phyloP scores from a whole-genome alignment of 345 rosid species.

The Sisymbrium altissimum region DNA sequence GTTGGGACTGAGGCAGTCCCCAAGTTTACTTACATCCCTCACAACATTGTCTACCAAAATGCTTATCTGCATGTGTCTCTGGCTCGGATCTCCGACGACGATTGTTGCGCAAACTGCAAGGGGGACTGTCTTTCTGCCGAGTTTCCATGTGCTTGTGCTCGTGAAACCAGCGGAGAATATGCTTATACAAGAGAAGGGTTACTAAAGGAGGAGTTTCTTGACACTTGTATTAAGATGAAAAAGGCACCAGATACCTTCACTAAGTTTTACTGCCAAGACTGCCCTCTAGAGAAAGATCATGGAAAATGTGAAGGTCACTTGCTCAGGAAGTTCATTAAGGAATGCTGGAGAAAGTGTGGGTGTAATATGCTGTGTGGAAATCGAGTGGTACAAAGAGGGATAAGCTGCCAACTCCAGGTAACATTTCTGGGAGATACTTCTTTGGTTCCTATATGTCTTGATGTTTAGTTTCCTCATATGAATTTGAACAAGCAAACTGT shows the following conservation, averaged over 20 bases:
- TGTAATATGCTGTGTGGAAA: constrained; percentile 76
- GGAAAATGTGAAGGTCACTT: constrained; percentile 83
- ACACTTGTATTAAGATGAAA: constrained; percentile 42
- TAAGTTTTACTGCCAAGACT: constrained; percentile 58
- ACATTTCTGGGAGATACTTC: constrained; percentile 3
- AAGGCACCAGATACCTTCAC: constrained; percentile 35
- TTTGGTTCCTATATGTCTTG: not conserved
- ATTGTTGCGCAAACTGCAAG: constrained; percentile 63
- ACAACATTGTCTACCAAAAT: constrained; percentile 53
- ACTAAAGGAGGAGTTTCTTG: constrained; percentile 55
- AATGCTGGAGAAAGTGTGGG: constrained; percentile 94
- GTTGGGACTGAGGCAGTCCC: constrained; percentile 47
- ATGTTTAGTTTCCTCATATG: constrained; percentile 2
- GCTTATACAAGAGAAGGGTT: constrained; percentile 66
- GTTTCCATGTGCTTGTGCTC: constrained; percentile 72
- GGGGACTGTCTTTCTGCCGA: constrained; percentile 64
- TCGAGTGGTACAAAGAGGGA: constrained; percentile 79
- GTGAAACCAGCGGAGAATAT: constrained; percentile 83
- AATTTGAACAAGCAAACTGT: constrained; percentile 7
- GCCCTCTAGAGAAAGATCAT: constrained; percentile 65
- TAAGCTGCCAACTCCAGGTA: constrained; percentile 68
- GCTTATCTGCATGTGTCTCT: constrained; percentile 63
- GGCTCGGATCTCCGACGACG: constrained; percentile 71
- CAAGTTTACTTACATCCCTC: constrained; percentile 62
- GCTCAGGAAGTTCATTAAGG: constrained; percentile 78